phyloP scores from a whole-genome alignment of 1,284 basidiomycete species.

The Athelia sp. region DNA sequence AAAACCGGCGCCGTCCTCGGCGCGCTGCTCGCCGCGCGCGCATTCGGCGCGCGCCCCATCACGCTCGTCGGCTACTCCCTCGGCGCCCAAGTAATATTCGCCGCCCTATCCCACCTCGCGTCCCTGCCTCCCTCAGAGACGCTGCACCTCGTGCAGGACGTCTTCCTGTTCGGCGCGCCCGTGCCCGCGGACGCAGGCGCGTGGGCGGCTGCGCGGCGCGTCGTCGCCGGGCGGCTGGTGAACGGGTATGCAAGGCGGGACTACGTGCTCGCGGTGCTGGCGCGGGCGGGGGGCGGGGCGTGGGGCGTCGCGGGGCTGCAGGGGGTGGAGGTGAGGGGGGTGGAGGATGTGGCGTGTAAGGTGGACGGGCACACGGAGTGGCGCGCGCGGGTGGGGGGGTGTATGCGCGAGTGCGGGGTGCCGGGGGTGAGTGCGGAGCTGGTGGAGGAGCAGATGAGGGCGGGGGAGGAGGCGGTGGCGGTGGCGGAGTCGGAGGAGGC shows the following conservation, averaged over 20 bases:
- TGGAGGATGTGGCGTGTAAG: constrained; percentile 64
- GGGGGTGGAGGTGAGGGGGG: constrained; percentile 57
- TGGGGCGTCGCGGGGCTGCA: constrained; percentile 70
- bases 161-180: constrained; percentile 71
- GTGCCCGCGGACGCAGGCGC: constrained; percentile 46
- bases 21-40: constrained; percentile 43
- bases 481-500: constrained; percentile 17
- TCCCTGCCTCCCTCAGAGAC: constrained; percentile 39
- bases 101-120: constrained; percentile 22
- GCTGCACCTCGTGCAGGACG: constrained; percentile 61
- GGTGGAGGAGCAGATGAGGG: constrained; percentile 32
- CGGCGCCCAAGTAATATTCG: constrained; percentile 28
- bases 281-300: constrained; percentile 56
- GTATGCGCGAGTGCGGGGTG: constrained; percentile 33
- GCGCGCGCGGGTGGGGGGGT: constrained; percentile 45
- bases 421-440: constrained; percentile 33
- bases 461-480: constrained; percentile 14
- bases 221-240: constrained; percentile 65
- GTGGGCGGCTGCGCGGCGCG: constrained; percentile 63
- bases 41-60: constrained; percentile 53
- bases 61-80: constrained; percentile 55
- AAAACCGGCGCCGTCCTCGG: constrained; percentile 55
- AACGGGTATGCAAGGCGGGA: constrained; percentile 71
- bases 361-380: constrained; percentile 54
- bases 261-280: constrained; percentile 73